These are phyloP conservation scores for Mucor circinelloides DNA, from an alignment of 371 early-diverging fungal species.

Conservation along the genomic window DNA sequence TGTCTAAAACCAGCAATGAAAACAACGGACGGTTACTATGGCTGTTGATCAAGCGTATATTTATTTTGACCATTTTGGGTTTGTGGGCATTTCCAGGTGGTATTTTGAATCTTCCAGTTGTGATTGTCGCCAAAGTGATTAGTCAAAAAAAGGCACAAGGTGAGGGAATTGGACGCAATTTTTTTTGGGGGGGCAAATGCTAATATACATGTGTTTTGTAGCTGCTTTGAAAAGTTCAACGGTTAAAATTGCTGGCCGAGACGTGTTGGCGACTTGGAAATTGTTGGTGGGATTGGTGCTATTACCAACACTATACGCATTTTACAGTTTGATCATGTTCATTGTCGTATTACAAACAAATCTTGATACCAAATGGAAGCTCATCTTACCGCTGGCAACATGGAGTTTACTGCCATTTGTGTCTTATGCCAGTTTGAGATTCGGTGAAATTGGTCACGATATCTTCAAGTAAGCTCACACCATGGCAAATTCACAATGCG, in stretches of 20 bases:
- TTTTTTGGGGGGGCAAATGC: neutral
- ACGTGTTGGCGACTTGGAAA: slow-evolving; percentile 96
- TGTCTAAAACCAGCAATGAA: slow-evolving; percentile 72
- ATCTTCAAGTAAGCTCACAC: slow-evolving; percentile 55
- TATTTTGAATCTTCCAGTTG: slow-evolving; percentile 78
- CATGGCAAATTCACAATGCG: neutral
- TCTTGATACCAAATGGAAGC: slow-evolving; percentile 32
- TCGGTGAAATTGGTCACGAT: slow-evolving; percentile 86
- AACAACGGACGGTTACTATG: slow-evolving; percentile 54
- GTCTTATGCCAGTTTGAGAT: slow-evolving; percentile 79
- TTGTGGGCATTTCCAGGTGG: slow-evolving; percentile 78
- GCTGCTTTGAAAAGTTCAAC: slow-evolving; percentile 85
- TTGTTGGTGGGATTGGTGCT: slow-evolving; percentile 76
- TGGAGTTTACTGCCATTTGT: slow-evolving; percentile 65
- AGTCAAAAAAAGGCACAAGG: slow-evolving; percentile 77
- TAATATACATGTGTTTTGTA: neutral
- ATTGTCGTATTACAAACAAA: slow-evolving; percentile 40
- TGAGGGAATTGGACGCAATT: slow-evolving; percentile 2
- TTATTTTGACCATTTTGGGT: slow-evolving; percentile 66
- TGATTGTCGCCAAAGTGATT: slow-evolving; percentile 65
- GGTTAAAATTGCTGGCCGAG: slow-evolving; percentile 91
- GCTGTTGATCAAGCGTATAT: slow-evolving; percentile 57
- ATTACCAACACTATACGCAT: slow-evolving; percentile 71
- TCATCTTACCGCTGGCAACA: slow-evolving; percentile 46
- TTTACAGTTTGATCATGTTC: slow-evolving; percentile 67